Conservation (phyloP, 2,329 filamentous ascomycete species). For the Aureobasidium sp. region DNA sequence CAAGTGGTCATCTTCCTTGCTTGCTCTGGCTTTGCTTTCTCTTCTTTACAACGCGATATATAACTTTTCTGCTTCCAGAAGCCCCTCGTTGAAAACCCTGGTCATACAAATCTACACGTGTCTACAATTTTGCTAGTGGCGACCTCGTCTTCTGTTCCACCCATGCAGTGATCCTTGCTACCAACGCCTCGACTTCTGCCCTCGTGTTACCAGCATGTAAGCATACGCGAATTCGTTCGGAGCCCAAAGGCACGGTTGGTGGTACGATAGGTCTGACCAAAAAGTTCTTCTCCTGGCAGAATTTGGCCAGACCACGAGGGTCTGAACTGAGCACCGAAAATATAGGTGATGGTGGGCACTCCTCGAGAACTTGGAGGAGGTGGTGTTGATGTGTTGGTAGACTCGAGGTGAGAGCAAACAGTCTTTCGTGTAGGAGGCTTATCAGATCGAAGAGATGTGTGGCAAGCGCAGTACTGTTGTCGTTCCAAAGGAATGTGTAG, state of each 20-base stretch:
- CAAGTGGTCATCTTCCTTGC: background rate
- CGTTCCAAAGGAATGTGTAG: constrained; percentile 50
- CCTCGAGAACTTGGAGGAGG: constrained; percentile 27
- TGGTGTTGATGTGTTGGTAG: background rate
- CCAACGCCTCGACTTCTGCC: constrained; percentile 50
- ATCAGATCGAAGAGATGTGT: constrained; percentile 37
- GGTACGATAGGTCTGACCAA: constrained; percentile 60
- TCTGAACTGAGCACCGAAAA: constrained; percentile 54
- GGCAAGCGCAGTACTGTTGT: constrained; percentile 44
- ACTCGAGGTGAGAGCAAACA: constrained; percentile 26
- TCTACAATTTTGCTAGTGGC: background rate
- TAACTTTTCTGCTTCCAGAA: too few relatives aligned
- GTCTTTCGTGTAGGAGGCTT: background rate
- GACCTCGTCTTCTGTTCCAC: constrained; percentile 20
- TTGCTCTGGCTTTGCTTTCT: background rate
- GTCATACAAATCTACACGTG: too few relatives aligned
- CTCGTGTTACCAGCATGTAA: constrained; percentile 60
- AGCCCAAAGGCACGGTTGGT: constrained; percentile 59
- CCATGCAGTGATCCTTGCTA: constrained; percentile 46
- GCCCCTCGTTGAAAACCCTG: too few relatives aligned
- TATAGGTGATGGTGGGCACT: constrained; percentile 53
- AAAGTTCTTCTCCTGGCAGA: constrained; percentile 54
- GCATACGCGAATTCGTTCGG: constrained; percentile 59
- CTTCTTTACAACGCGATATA: background rate
- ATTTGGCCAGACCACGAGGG: constrained; percentile 52